A percentile compares a stretch with the other conserved stretches of the same genome.
These are phyloP conservation scores for Cajanus cajan DNA, from an alignment of 306 rosid genomes.

Conservation along the genomic window DNA sequence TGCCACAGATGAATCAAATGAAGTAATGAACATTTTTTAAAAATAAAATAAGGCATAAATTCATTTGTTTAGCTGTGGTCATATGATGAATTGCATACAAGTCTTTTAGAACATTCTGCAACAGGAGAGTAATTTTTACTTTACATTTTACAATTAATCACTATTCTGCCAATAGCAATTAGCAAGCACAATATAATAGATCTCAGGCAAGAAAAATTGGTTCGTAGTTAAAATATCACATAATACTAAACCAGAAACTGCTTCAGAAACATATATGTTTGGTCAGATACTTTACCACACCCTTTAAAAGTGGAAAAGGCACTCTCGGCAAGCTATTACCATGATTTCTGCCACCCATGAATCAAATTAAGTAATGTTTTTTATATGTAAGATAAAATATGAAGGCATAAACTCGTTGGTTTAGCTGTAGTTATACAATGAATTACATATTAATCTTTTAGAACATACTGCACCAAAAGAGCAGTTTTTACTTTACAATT, in stretches of 20 bases:
- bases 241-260: not conserved
- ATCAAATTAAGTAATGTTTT: constrained; percentile 40
- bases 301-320: constrained; percentile 35
- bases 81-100: too few relatives aligned
- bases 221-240: not conserved
- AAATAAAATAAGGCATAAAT: too few relatives aligned
- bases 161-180: too few relatives aligned
- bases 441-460: not conserved
- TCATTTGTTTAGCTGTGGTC: too few relatives aligned
- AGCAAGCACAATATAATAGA: not conserved
- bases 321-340: constrained; percentile 43
- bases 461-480: not conserved
- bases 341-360: constrained; percentile 47
- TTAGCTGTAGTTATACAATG: not conserved
- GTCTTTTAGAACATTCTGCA: too few relatives aligned
- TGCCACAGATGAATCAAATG: constrained; percentile 14
- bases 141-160: too few relatives aligned
- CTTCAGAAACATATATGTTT: not conserved
- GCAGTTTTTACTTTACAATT: not conserved
- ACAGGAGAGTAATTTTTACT: too few relatives aligned
- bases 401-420: constrained; percentile 24
- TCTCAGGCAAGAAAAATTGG: not conserved
- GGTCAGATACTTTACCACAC: constrained; percentile 41
- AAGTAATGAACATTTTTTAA: too few relatives aligned
- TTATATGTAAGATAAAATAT: constrained; percentile 20